A percentile compares a stretch with the other conserved stretches of the same genome.
Evolutionary conservation across 306 rosid genomes (phyloP).

Genomic region (Calophaca sinica): DNA sequence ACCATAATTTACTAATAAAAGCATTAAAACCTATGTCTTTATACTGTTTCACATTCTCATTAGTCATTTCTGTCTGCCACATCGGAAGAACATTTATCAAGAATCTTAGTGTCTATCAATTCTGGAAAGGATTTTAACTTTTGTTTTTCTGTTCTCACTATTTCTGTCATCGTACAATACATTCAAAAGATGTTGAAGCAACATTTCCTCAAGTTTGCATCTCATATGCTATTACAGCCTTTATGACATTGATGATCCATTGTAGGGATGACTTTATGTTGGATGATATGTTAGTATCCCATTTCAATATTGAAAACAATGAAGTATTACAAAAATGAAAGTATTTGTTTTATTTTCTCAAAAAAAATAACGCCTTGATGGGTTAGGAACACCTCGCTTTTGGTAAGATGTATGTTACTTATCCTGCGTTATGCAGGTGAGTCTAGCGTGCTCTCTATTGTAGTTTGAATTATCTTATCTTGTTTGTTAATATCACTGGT

Average conservation of each 20-base stretch:
- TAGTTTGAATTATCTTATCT: constrained; percentile 23
- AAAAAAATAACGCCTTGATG: not conserved
- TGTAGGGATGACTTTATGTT: not conserved
- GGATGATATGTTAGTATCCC: constrained; percentile 30
- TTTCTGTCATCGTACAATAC: constrained; percentile 17
- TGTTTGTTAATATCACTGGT: constrained; percentile 21
- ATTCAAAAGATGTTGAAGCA: constrained; percentile 34
- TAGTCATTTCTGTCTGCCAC: constrained; percentile 24
- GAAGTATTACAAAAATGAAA: constrained; percentile 5
- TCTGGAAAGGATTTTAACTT: constrained; percentile 46
- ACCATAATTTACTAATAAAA: constrained; percentile 36
- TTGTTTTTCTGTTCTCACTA: constrained; percentile 10
- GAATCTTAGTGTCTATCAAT: constrained; percentile 38
- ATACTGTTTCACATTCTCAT: constrained; percentile 29
- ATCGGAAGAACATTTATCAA: constrained; percentile 18
- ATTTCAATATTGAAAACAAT: not conserved
- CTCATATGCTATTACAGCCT: constrained; percentile 23
- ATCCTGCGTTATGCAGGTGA: not conserved
- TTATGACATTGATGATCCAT: constrained; percentile 30
- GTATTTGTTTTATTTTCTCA: not conserved
- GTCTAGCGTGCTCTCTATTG: constrained; percentile 4
- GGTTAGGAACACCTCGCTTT: constrained; percentile 24
- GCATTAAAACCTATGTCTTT: constrained; percentile 6
- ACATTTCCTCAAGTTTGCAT: constrained; percentile 33
- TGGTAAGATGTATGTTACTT: constrained; percentile 17